A percentile compares a stretch with the other conserved stretches of the same genome.
Evolutionary conservation across 306 rosid genomes (phyloP).

Genomic region (Urtica urens): DNA sequence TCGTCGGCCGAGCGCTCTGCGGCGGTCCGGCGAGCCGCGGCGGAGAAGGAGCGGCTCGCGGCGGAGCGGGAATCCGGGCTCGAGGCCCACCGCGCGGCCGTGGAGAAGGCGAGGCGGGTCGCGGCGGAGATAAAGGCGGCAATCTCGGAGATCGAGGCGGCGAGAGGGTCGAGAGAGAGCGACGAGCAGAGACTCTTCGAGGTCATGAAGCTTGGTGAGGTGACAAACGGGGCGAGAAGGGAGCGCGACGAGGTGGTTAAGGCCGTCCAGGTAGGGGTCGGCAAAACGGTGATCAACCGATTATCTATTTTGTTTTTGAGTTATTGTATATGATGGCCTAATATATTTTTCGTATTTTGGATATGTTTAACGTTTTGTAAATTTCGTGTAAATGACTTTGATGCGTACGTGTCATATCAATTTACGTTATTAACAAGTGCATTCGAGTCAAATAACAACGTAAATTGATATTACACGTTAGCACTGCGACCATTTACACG

Average conservation of each 20-base stretch:
- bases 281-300: no score
- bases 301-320: no score
- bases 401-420: no score
- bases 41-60: conserved; percentile 30
- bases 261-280: conserved; percentile 38
- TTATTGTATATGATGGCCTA: no score
- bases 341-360: no score
- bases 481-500: no score
- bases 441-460: no score
- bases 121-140: conserved; percentile 39
- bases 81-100: conserved; percentile 17
- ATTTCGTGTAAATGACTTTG: no score
- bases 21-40: conserved; percentile 34
- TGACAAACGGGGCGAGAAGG: conserved; percentile 44
- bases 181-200: conserved; percentile 47
- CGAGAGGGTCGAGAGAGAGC: conserved; percentile 53
- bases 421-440: no score
- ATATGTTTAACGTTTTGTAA: no score
- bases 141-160: conserved; percentile 39
- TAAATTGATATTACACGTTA: no score
- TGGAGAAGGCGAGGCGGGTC: conserved; percentile 34
- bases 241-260: conserved; percentile 61
- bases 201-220: conserved; percentile 57
- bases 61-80: conserved; percentile 32
- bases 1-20: conserved; percentile 41